Evolutionary conservation across 257 asterid species (phyloP), one percentile per base, ranked within the genome.

Genomic region (Capsicum pubescens): DNA sequence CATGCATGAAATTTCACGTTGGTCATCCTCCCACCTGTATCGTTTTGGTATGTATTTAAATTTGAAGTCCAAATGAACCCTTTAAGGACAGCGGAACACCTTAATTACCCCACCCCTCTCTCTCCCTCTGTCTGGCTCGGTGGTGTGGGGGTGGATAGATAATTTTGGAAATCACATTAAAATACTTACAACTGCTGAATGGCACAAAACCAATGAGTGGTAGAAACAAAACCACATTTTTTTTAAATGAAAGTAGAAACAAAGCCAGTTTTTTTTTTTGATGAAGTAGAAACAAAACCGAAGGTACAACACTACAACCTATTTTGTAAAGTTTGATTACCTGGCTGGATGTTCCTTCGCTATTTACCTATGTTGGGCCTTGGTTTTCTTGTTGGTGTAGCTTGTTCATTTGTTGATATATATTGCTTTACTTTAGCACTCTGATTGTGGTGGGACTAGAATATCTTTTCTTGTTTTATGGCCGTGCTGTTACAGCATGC

Each of bases 101-200:
- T 39, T 39, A 39, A 39, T 39, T 39, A 39, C 44, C 44, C 5
- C 6, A 36, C 42, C 42, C 42, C 42, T 36, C 42, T 36, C 42
- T 36, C 42, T 36, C 42, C 42, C 42, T 36, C 42, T 36, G 42
- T 36, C 4, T 36, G 42, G 42, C 42, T 71, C 0, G 14, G n/a
- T 36, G 44, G 7, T 61, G 7, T 61, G 39, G 68, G 55, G 79
- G 36, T n/a, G 79, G 36, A 12, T 3, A 9, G 79, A 71, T 71
- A 46, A n/a, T n/a, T 71, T 71, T 71, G 80, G 80, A 71, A 71
- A 48, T n/a, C 10, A 44, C 80, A 46, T 71, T 71, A n/a, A 71
- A 46, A 46, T 71, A 39, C 13, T 15, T 68, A 6, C 80, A n/a
- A 72, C 58, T 46, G 80, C 8, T 72, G 59, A 46, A 46, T 58